Evolutionary conservation across 164 flowering plant species (phyloP), one percentile per base, ranked within the genome.

Genomic region (Magnolia sinica): DNA sequence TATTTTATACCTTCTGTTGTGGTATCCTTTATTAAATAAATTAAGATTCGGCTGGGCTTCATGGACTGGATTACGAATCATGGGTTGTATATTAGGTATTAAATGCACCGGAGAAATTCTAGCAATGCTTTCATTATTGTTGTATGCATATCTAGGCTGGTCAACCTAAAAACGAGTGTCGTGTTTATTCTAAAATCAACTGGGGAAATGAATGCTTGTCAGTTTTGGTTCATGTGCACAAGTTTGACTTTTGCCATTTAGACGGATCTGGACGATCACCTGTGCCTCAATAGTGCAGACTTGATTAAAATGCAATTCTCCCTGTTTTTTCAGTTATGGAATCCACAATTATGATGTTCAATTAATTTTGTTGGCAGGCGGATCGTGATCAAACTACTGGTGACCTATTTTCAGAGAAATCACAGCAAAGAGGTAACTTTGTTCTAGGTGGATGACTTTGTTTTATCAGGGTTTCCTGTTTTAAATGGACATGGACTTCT

Each of bases 371-470:
- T 76, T 88, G 74, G 83, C 98, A 96, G 98, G 91, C 95, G 98
- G 22, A 96, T 94, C 78, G 99, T 96, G 75, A 92, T 96, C 84
- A 96, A 96, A 79, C 83, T 96, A 80, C 77, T 94, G 79, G 96
- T 96, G 73, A 96, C 99, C 45, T 96, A 94, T 82, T 96, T 96
- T 82, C 96, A 91, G 79, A 91, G 98, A 83, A 93, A 91, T 80
- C 97, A 94, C 85, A 96, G 98, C 83, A 96, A 91, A 89, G 98
- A 96, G 98, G 99, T 96, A 86, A 69, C 58, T 1, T 18, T 65
- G 59, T 49, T 59, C 49, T 51, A 80, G 37, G 11, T 75, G 20
- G 50, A 37, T 68, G 73, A 10, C 71, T 29, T 9, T 1, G 50
- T 14, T 70, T 70, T 14, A 29, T 24, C 9, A n/a, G 9, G 45